Percentiles rank a stretch among this genome's conserved stretches.
Evolutionary conservation across 139 green algal species (phyloP).

Genomic region (Penium margaritaceum): DNA sequence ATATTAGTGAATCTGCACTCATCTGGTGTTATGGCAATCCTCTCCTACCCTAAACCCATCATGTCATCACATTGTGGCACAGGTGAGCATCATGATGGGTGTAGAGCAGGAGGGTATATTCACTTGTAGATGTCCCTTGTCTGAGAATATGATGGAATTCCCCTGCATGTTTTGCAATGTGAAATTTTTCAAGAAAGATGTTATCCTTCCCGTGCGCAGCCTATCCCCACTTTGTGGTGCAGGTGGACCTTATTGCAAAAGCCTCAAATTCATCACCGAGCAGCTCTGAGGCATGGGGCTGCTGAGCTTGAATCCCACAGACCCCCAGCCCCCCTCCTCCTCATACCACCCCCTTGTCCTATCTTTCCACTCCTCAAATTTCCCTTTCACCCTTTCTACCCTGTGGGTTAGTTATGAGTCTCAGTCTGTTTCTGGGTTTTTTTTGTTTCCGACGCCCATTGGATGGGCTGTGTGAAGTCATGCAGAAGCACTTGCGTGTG

Average conservation of each 20-base stretch:
- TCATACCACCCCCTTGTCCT: too few species aligned
- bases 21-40: conserved; percentile 67
- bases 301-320: background rate
- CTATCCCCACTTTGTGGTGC: conserved; percentile 74
- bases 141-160: background rate
- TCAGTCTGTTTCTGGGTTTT: too few species aligned
- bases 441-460: too few species aligned
- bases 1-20: conserved; percentile 96
- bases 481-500: too few species aligned
- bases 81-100: conserved; percentile 33
- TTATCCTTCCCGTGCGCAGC: conserved; percentile 54
- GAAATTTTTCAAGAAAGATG: conserved; percentile 52
- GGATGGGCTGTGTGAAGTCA: too few species aligned
- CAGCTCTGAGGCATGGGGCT: background rate
- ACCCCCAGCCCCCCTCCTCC: background rate
- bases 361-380: too few species aligned
- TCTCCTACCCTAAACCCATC: conserved; percentile 59
- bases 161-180: conserved; percentile 71
- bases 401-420: too few species aligned
- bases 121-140: too few species aligned
- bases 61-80: conserved; percentile 78
- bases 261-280: background rate
- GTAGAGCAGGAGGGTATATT: too few species aligned
- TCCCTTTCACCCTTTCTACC: too few species aligned
- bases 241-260: background rate